Evolutionary conservation across 495 filamentous ascomycete species (phyloP).

Genomic region (Trichoderma gamsii): DNA sequence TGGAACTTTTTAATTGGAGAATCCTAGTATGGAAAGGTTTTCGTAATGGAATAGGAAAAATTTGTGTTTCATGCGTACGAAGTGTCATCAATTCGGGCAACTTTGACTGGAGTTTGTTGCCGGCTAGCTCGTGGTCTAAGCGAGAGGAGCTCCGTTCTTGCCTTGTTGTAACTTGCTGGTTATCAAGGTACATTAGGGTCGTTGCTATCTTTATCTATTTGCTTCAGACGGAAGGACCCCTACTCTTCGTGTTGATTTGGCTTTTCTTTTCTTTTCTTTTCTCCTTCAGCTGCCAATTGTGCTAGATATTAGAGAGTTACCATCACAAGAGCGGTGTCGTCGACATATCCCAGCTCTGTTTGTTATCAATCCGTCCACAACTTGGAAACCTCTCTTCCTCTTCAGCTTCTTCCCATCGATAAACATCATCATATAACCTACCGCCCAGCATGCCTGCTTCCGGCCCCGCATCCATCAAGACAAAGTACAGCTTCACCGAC

Average conservation of each 20-base stretch:
- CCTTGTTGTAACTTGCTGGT: background rate
- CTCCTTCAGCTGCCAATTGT: background rate
- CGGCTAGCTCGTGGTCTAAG: background rate
- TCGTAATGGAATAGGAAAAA: background rate
- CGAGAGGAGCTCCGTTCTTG: background rate
- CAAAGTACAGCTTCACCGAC: constrained; percentile 16
- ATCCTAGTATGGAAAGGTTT: background rate
- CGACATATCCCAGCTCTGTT: too few relatives aligned
- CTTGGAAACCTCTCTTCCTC: background rate
- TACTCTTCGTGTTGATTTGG: too few relatives aligned
- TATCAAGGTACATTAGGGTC: background rate
- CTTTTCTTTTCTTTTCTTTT: background rate
- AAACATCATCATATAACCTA: background rate
- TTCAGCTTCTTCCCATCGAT: background rate
- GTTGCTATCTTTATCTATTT: background rate
- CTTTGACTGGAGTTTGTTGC: background rate
- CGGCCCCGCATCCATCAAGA: background rate
- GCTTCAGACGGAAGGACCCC: background rate
- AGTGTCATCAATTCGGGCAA: background rate
- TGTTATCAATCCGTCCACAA: background rate
- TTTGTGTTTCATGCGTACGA: background rate
- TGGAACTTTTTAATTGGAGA: background rate
- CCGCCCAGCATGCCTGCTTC: background rate
- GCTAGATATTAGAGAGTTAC: too few relatives aligned
- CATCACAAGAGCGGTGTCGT: too few relatives aligned